Evolutionary conservation across 345 rosid genomes (phyloP).

Genomic region (Zanthoxylum bungeanum): DNA sequence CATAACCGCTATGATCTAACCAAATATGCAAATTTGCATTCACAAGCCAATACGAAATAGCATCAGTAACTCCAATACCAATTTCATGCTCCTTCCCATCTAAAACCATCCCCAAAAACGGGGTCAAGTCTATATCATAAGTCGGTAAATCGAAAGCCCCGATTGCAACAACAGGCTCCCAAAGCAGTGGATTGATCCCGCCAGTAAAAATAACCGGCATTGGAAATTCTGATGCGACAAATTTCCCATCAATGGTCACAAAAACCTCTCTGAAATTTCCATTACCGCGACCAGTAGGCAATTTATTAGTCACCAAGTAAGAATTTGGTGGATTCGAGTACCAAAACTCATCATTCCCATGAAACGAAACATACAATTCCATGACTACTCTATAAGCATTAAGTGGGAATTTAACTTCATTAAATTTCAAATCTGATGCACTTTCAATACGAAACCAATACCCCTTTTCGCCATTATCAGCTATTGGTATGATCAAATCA

Average conservation of each 20-base stretch:
- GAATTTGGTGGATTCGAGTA: slow-evolving; percentile 80
- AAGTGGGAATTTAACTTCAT: slow-evolving; percentile 46
- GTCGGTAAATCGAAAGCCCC: slow-evolving; percentile 76
- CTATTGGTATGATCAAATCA: slow-evolving; percentile 63
- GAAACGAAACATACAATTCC: slow-evolving; percentile 73
- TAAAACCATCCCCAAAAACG: slow-evolving; percentile 57
- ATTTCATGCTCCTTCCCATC: slow-evolving; percentile 63
- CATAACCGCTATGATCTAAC: slow-evolving; percentile 39
- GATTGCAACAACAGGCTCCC: slow-evolving; percentile 79
- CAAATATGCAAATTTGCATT: slow-evolving; percentile 82
- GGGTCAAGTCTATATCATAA: slow-evolving; percentile 74
- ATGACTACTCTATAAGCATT: slow-evolving; percentile 55
- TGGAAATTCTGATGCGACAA: slow-evolving; percentile 70
- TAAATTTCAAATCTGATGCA: slow-evolving; percentile 40
- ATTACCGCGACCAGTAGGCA: slow-evolving; percentile 57
- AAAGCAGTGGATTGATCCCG: slow-evolving; percentile 79
- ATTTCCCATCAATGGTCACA: slow-evolving; percentile 57
- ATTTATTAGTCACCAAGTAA: slow-evolving; percentile 53
- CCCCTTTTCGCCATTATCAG: slow-evolving; percentile 40
- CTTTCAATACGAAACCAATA: slow-evolving; percentile 65
- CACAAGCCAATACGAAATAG: slow-evolving; percentile 77
- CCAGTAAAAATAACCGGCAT: slow-evolving; percentile 85
- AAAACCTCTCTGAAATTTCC: slow-evolving; percentile 73
- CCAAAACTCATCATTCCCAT: slow-evolving; percentile 93
- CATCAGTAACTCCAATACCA: slow-evolving; percentile 50